Evolutionary conservation across 2,329 filamentous ascomycete species (phyloP).

Genomic region (Diaporthe humulicola): DNA sequence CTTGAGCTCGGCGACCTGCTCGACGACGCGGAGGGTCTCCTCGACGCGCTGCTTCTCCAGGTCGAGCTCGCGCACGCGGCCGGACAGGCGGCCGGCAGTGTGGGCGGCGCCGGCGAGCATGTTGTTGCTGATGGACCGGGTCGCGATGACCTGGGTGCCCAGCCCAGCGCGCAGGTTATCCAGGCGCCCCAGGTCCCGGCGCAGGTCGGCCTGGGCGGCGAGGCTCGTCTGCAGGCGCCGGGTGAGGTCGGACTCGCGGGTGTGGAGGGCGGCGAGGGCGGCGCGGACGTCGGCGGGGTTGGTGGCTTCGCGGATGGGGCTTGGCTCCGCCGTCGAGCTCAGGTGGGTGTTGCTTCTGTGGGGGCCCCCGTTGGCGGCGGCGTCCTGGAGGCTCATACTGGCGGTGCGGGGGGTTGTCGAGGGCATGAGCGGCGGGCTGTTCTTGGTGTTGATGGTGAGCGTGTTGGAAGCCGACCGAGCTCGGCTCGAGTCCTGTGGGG

Average conservation of each 20-base stretch:
- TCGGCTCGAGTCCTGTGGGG: slow-evolving; percentile 41
- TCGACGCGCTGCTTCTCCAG: slow-evolving; percentile 93
- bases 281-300: slow-evolving; percentile 84
- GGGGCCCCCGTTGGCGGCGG: slow-evolving; percentile 36
- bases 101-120: slow-evolving; percentile 90
- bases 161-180: slow-evolving; percentile 91
- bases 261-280: slow-evolving; percentile 80
- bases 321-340: slow-evolving; percentile 42
- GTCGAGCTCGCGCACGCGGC: slow-evolving; percentile 88
- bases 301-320: slow-evolving; percentile 75
- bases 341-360: slow-evolving; percentile 40
- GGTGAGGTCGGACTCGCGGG: slow-evolving; percentile 81
- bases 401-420: slow-evolving; percentile 29
- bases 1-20: slow-evolving; percentile 97
- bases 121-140: slow-evolving; percentile 86
- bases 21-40: slow-evolving; percentile 89
- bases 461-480: slow-evolving; percentile 41
- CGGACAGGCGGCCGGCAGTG: slow-evolving; percentile 87
- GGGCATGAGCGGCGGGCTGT: slow-evolving; percentile 28
- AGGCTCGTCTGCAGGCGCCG: slow-evolving; percentile 81
- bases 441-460: slow-evolving; percentile 42
- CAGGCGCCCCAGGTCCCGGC: slow-evolving; percentile 86
- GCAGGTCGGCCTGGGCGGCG: slow-evolving; percentile 86
- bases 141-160: slow-evolving; percentile 86
- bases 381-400: slow-evolving; percentile 32